Base-by-base conservation (phyloP, 148 eudicot species). In the Pharnaceum exiguum region DNA sequence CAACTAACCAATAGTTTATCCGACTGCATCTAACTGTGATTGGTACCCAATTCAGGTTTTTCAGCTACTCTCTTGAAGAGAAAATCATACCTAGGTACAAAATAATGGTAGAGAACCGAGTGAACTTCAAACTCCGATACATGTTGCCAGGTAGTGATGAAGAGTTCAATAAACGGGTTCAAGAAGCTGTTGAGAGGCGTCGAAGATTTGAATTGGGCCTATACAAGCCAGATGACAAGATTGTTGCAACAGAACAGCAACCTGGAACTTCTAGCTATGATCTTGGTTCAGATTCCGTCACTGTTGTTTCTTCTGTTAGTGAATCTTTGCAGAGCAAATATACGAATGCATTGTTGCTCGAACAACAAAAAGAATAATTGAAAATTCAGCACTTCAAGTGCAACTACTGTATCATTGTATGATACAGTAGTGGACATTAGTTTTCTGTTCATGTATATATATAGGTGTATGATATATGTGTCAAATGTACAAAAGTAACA, bases 91-190 rank as follows among this genome's bases (percentile, higher is more conserved):
- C 90, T 2, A 76, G 98, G 70, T 89, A 93, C 76, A 85, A 72
- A 77, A 60, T 82, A 19, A 36, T 88, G 77, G 83, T 93, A 35
- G 90, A 93, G 33, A 81, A 88, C 61, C 84, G 82, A 42, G 58
- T 93, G 49, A 93, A 88, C 66, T 93, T 93, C 64, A 88, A 88
- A 70, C 82, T 93, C 35, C 80, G 95, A n/a, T 88, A 93, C 75
- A 93, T 93, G 96, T 61, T 93, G 59, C 65, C 84, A 1, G 72
- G 79, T 69, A 65, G 72, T 24, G 86, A 93, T 3, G 85, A 79
- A 31, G 90, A 77, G 16, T 93, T 93, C 38, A 56, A 57, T 12
- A 42, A 59, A 60, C 79, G 84, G 44, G 86, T 93, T 23, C 59
- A 68, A 58, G 89, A 55, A 39, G 89, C 90, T 8, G 76, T 93